Evolutionary conservation across 2,329 filamentous ascomycete genomes (phyloP), one percentile per base, ranked within the genome.

Genomic region (Stachybotrys chlorohalonatus): DNA sequence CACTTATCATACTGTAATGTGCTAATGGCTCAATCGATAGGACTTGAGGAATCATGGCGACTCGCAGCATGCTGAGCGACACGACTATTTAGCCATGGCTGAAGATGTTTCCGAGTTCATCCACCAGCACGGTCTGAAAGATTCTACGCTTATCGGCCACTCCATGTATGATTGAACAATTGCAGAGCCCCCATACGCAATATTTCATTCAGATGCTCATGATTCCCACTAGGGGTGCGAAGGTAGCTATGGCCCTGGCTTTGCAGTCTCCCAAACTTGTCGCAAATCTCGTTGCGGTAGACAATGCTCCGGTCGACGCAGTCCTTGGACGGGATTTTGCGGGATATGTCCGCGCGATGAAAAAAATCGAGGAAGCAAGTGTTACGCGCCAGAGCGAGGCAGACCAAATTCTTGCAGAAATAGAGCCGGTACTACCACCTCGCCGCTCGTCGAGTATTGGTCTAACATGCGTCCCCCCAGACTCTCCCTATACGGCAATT

Each of bases 41-140:
- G 93, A 97, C 69, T 81, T 96, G 16, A 84, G 93, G 62, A 97
- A 97, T 67, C 93, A 97, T 74, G 93, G 93, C 64, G 87, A 95
- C 46, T 95, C 90, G 1, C 89, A 90, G 1, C 92, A 96, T 70
- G 70, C 84, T 52, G 73, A 77, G 1, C 76, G 76, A 1, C 94
- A 97, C 70, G 86, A 93, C 73, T 97, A 97, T 70, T 69, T 73
- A 1, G 79, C 83, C 49, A 91, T 97, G 81, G 90, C 93, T 5
- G 81, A 85, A 60, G 93, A 97, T 63, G 84, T 96, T 11, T 83
- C 86, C 54, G 76, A 80, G 49, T 97, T 97, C 69, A 86, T 97
- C 54, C 63, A 77, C 6, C 74, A 87, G 54, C 86, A 95, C 68
- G 75, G 77, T 4, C 73, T 96, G n/a, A 74, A 79, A 49, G 75